These are phyloP conservation scores for Boletellus deceptivus DNA, from an alignment of 1,284 basidiomycete genomes.

Conservation along the genomic window DNA sequence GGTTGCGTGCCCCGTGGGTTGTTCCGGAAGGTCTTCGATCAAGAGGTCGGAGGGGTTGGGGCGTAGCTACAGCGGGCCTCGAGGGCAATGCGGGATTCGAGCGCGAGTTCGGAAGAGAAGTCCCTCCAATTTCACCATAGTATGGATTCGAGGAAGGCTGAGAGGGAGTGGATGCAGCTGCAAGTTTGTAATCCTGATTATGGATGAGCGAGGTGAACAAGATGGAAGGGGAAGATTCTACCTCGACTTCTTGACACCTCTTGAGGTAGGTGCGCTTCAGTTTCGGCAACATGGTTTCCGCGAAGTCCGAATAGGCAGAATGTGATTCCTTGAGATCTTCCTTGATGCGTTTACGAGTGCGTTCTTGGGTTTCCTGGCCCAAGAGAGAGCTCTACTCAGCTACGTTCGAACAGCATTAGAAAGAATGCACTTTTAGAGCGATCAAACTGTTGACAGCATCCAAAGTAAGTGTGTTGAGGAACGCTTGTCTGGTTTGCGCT, in stretches of 20 bases:
- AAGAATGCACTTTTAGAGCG: constrained; percentile 57
- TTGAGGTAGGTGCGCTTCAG: constrained; percentile 75
- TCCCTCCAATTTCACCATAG: constrained; percentile 15
- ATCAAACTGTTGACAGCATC: constrained; percentile 73
- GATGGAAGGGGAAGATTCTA: constrained; percentile 30
- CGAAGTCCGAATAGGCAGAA: constrained; percentile 73
- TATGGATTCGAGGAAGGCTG: constrained; percentile 17
- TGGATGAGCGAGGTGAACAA: constrained; percentile 10
- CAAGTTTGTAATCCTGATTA: constrained; percentile 59
- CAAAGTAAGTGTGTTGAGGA: constrained; percentile 63
- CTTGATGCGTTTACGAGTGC: constrained; percentile 85
- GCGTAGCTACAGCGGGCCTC: constrained; percentile 53
- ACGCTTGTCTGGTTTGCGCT: constrained; percentile 77
- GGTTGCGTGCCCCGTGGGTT: constrained; percentile 51
- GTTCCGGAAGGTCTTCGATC: constrained; percentile 71
- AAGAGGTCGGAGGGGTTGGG: constrained; percentile 68
- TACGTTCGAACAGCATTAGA: neutral
- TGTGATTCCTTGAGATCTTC: constrained; percentile 82
- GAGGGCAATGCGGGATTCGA: constrained; percentile 35
- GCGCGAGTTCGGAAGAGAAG: constrained; percentile 34
- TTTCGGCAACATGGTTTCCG: constrained; percentile 71
- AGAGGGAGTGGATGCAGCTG: constrained; percentile 40
- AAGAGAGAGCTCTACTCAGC: constrained; percentile 4
- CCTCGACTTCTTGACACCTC: constrained; percentile 84
- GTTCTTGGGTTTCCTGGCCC: constrained; percentile 77